phyloP scores from a whole-genome alignment of 805 yeast species.

The Maudiozyma saulgeensis region DNA sequence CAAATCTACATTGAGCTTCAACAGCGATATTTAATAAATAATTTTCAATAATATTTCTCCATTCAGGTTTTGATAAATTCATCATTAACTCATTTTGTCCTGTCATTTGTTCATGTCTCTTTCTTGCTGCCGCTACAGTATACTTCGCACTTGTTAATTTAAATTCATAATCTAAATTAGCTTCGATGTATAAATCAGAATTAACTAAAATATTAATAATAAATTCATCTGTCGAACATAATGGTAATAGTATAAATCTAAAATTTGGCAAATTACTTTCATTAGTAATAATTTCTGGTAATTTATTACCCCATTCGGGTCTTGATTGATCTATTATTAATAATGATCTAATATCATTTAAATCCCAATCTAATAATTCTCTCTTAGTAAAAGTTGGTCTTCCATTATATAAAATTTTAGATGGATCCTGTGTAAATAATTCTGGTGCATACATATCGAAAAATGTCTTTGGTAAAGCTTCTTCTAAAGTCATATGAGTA shows the following conservation, averaged over 20 bases:
- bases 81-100: slow-evolving; percentile 21
- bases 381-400: slow-evolving; percentile 56
- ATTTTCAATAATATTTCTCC: slow-evolving; percentile 69
- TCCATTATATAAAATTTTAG: slow-evolving; percentile 39
- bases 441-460: slow-evolving; percentile 52
- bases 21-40: slow-evolving; percentile 54
- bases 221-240: slow-evolving; percentile 39
- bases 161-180: slow-evolving; percentile 45
- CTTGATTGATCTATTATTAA: slow-evolving; percentile 41
- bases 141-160: slow-evolving; percentile 51
- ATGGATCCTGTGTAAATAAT: slow-evolving; percentile 34
- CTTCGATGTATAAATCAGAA: slow-evolving; percentile 60
- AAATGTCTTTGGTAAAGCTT: slow-evolving; percentile 45
- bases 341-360: slow-evolving; percentile 59
- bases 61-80: slow-evolving; percentile 45
- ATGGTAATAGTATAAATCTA: slow-evolving; percentile 43
- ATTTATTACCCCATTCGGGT: slow-evolving; percentile 46
- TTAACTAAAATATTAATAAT: slow-evolving; percentile 41
- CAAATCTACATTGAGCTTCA: slow-evolving; percentile 61
- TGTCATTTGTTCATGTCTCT: slow-evolving; percentile 34
- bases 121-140: slow-evolving; percentile 49
- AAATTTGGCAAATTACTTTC: slow-evolving; percentile 30
- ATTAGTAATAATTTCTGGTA: slow-evolving; percentile 35
- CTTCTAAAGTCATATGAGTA: slow-evolving; percentile 31
- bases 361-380: slow-evolving; percentile 57